A percentile compares a stretch with the other conserved stretches of the same genome.
These are phyloP conservation scores for Letharia columbiana DNA, from an alignment of 495 filamentous ascomycete species.

Conservation along the genomic window DNA sequence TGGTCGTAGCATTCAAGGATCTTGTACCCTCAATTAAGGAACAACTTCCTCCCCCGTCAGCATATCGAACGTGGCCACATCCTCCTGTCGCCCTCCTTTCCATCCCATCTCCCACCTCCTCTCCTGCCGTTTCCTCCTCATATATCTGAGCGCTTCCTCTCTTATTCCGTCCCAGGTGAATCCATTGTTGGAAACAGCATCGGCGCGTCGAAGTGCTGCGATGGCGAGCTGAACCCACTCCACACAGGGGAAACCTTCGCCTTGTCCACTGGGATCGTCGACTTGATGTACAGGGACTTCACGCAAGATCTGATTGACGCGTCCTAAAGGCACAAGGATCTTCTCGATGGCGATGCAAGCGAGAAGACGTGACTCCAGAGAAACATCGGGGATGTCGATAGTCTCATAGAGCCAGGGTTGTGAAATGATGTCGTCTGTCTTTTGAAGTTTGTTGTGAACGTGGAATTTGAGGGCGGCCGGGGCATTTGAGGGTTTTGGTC, in stretches of 20 bases:
- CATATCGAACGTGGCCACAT: conserved; percentile 3
- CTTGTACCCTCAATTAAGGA: background rate
- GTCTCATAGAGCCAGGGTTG: conserved; percentile 1
- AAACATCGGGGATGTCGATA: background rate
- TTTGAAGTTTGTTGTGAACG: background rate
- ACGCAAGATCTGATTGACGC: background rate
- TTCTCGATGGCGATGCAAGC: background rate
- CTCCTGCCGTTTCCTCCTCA: background rate
- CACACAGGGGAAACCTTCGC: background rate
- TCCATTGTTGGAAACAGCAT: background rate
- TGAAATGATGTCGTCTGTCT: background rate
- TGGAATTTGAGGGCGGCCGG: background rate
- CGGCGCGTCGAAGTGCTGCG: background rate
- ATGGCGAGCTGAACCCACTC: background rate
- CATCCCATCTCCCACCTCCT: background rate
- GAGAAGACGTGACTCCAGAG: conserved; percentile 1
- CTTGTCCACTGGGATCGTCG: background rate
- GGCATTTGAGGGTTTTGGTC: background rate
- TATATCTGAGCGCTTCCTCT: conserved; percentile 4
- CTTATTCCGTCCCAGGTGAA: background rate
- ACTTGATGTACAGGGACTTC: background rate
- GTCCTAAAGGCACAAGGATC: background rate
- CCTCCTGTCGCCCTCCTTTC: background rate
- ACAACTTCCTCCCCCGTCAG: background rate
- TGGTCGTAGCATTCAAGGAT: background rate